Conservation (phyloP, 768 basidiomycete genomes). For the Lactifluus subvellereus region DNA sequence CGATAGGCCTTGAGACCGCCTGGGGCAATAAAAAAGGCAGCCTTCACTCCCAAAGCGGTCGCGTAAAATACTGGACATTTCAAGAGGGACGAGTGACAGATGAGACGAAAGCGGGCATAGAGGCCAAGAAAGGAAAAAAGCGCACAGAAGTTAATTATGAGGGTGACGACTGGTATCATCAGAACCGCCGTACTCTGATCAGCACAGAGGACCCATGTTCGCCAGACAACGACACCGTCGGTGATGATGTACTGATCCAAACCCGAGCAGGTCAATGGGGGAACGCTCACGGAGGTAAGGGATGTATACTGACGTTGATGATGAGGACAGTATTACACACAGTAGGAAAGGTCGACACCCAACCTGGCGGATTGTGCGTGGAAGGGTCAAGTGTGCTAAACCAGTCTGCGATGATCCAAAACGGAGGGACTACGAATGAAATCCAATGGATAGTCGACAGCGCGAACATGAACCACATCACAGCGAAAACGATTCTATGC, state of each 20-base stretch:
- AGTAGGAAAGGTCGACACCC: too few species aligned
- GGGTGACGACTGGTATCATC: neutral
- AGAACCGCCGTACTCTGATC: neutral
- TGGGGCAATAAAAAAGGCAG: neutral
- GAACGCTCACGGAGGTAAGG: too few species aligned
- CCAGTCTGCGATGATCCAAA: neutral
- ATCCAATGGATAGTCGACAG: constrained; percentile 7
- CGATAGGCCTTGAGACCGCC: too few species aligned
- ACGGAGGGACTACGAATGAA: neutral
- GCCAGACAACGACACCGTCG: constrained; percentile 15
- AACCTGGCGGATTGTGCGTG: neutral
- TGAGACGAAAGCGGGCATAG: neutral
- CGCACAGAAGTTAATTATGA: neutral
- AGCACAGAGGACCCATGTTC: constrained; percentile 8
- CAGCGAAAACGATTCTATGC: neutral
- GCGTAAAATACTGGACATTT: neutral
- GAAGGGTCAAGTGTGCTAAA: neutral
- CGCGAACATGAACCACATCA: constrained; percentile 1
- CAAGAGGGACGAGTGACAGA: neutral
- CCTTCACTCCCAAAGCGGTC: neutral
- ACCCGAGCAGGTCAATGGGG: neutral
- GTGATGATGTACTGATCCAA: constrained; percentile 4
- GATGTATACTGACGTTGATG: constrained; percentile 4
- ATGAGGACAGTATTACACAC: neutral
- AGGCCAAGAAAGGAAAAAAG: neutral